Percentiles rank a stretch among this genome's conserved stretches.
phyloP scores from a whole-genome alignment of 306 rosid genomes.

The Rosa lucieae region DNA sequence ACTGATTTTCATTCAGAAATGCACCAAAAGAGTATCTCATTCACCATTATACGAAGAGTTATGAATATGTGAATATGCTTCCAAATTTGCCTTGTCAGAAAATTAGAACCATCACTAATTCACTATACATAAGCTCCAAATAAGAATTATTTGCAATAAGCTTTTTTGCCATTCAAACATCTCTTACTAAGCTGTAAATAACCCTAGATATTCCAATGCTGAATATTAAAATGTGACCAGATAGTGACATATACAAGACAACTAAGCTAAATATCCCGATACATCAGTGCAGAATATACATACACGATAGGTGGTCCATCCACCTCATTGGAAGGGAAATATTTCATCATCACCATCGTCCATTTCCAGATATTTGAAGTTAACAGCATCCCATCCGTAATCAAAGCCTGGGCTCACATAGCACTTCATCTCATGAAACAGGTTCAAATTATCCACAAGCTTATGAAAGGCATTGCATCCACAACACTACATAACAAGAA shows the following conservation, averaged over 20 bases:
- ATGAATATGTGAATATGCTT: not conserved
- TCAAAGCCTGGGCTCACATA: conserved; percentile 75
- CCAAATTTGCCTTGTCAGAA: not conserved
- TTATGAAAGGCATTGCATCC: conserved; percentile 92
- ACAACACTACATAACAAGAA: conserved; percentile 61
- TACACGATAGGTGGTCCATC: conserved; percentile 24
- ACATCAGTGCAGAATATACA: conserved; percentile 36
- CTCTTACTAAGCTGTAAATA: not conserved
- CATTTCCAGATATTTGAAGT: conserved; percentile 57
- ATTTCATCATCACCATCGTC: conserved; percentile 47
- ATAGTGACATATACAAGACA: conserved; percentile 38
- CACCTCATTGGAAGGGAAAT: conserved; percentile 56
- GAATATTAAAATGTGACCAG: conserved; percentile 14
- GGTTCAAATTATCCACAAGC: conserved; percentile 93
- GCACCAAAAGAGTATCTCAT: not conserved
- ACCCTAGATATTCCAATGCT: conserved; percentile 12
- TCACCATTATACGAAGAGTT: not conserved
- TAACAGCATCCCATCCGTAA: conserved; percentile 69
- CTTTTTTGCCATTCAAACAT: conserved; percentile 14
- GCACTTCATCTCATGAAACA: conserved; percentile 91
- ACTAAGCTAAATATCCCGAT: conserved; percentile 31
- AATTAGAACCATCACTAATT: not conserved
- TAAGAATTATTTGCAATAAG: not conserved
- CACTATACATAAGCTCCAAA: conserved; percentile 23
- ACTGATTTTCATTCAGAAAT: not conserved